These are phyloP conservation scores for Sarocladium kiliense DNA, from an alignment of 2,329 filamentous ascomycete species.

Conservation along the genomic window DNA sequence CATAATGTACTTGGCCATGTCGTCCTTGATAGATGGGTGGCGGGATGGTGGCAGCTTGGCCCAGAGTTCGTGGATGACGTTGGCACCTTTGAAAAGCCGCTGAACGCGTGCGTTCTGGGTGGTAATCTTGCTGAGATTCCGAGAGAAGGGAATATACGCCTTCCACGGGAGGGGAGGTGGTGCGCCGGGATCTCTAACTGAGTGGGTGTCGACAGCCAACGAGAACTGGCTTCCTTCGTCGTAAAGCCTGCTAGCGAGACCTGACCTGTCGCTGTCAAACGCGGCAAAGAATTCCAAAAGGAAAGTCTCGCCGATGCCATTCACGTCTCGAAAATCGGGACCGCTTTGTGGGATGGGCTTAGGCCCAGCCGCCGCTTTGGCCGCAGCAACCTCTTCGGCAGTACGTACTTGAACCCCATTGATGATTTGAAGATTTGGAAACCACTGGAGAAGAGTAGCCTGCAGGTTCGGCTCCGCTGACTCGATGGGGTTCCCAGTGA, in stretches of 20 bases:
- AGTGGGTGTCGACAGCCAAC: constrained; percentile 61
- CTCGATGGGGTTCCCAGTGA: constrained; percentile 72
- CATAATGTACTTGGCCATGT: constrained; percentile 71
- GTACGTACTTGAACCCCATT: constrained; percentile 72
- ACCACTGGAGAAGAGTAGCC: constrained; percentile 72
- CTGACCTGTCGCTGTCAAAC: constrained; percentile 67
- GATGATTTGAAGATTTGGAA: constrained; percentile 71
- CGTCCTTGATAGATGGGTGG: constrained; percentile 65
- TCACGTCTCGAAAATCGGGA: constrained; percentile 69
- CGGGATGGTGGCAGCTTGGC: constrained; percentile 63
- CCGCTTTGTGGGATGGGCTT: constrained; percentile 57
- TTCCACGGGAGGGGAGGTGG: constrained; percentile 58
- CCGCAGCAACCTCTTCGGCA: constrained; percentile 60
- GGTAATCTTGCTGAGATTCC: constrained; percentile 70
- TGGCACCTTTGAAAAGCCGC: constrained; percentile 59
- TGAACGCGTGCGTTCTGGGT: constrained; percentile 55
- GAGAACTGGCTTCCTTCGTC: constrained; percentile 73
- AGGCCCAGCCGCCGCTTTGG: constrained; percentile 43
- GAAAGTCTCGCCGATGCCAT: constrained; percentile 70
- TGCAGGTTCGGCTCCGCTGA: constrained; percentile 54
- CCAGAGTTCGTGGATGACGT: constrained; percentile 65
- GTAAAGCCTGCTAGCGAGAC: constrained; percentile 63
- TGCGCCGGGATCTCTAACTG: constrained; percentile 41
- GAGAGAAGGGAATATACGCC: constrained; percentile 69
- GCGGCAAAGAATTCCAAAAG: constrained; percentile 66